phyloP scores from a whole-genome alignment of 2,329 filamentous ascomycete genomes.

The Pezizomycotina sp. region DNA sequence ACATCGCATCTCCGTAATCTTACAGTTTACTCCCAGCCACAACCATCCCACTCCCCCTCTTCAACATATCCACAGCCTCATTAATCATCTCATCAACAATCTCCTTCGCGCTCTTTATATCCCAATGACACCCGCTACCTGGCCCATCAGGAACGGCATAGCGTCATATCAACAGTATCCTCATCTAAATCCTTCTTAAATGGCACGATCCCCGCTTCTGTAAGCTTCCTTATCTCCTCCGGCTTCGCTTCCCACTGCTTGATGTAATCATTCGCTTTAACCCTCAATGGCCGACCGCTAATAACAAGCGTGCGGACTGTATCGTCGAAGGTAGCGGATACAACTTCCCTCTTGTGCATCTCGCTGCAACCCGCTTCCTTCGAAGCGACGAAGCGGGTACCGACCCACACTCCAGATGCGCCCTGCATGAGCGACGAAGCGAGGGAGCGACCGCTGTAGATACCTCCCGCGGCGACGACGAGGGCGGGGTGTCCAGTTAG shows the following conservation, averaged over 20 bases:
- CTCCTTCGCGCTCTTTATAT: constrained; percentile 61
- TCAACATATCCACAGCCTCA: constrained; percentile 52
- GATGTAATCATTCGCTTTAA: constrained; percentile 71
- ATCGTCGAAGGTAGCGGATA: constrained; percentile 60
- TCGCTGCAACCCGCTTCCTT: constrained; percentile 65
- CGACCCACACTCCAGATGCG: constrained; percentile 81
- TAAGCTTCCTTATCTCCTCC: constrained; percentile 57
- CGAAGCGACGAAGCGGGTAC: constrained; percentile 75
- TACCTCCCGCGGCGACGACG: constrained; percentile 78
- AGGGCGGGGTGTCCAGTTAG: constrained; percentile 55
- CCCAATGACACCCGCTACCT: constrained; percentile 67
- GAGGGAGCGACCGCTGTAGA: constrained; percentile 64
- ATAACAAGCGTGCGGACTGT: constrained; percentile 71
- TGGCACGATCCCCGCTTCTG: constrained; percentile 60
- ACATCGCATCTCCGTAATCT: too few relatives aligned
- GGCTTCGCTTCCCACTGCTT: constrained; percentile 62
- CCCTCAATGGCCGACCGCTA: constrained; percentile 62
- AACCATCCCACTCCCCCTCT: constrained; percentile 13
- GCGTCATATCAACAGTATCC: constrained; percentile 69
- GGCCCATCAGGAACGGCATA: constrained; percentile 80
- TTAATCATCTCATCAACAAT: constrained; percentile 86
- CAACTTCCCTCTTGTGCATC: constrained; percentile 69
- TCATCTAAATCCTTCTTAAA: constrained; percentile 69
- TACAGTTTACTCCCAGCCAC: too few relatives aligned
- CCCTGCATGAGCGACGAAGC: constrained; percentile 76